Conservation (phyloP, 176 grass and related monocot species). For the Neostapfia colusana region DNA sequence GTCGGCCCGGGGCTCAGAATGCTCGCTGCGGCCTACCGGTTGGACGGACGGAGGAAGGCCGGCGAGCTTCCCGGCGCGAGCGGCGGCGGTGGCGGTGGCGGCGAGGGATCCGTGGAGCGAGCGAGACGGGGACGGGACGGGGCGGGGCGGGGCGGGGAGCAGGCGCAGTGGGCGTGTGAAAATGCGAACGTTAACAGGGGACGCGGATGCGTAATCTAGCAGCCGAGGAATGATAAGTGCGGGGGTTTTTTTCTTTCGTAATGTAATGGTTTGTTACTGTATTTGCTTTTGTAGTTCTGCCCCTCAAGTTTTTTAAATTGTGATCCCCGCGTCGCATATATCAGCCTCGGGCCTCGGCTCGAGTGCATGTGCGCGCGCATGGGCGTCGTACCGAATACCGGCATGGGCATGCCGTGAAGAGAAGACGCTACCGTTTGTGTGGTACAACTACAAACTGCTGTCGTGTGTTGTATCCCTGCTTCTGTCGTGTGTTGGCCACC, state of each 20-base stretch:
- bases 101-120: neutral
- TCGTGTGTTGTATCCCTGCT: too few species aligned
- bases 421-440: neutral
- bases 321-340: slow-evolving; percentile 4
- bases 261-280: too few species aligned
- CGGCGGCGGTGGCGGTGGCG: neutral
- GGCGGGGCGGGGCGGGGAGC: neutral
- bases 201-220: neutral
- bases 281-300: slow-evolving; percentile 34
- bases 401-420: neutral
- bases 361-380: slow-evolving; percentile 30
- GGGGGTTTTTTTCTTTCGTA: too few species aligned
- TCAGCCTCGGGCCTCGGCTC: too few species aligned
- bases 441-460: too few species aligned
- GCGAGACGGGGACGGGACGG: neutral
- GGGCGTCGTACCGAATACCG: neutral
- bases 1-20: slow-evolving; percentile 29
- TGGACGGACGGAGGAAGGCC: neutral
- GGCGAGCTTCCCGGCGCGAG: neutral
- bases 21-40: slow-evolving; percentile 1
- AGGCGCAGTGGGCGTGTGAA: slow-evolving; percentile 19
- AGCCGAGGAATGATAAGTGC: slow-evolving; percentile 3
- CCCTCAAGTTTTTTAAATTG: slow-evolving; percentile 37
- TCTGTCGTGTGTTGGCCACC: too few species aligned
- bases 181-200: slow-evolving; percentile 54